Percentiles rank a stretch among this genome's conserved stretches.
phyloP scores from a whole-genome alignment of 495 filamentous ascomycete genomes.

The Bryoglossum gracile region DNA sequence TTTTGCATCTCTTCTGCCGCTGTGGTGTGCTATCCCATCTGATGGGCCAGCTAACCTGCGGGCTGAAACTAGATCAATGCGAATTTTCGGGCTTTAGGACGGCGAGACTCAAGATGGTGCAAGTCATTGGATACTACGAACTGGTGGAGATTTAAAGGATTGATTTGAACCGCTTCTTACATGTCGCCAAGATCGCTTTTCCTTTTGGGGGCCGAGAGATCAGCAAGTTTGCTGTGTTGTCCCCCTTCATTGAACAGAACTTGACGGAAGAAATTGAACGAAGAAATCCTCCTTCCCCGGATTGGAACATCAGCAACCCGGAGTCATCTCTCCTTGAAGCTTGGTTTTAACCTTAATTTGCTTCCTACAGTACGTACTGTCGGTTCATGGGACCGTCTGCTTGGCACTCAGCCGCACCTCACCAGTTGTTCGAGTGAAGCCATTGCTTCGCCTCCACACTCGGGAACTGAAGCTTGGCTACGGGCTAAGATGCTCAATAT shows the following conservation, averaged over 20 bases:
- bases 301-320: neutral
- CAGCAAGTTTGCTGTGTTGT: neutral
- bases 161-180: neutral
- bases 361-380: neutral
- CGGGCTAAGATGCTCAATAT: too few species aligned
- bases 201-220: neutral
- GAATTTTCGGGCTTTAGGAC: neutral
- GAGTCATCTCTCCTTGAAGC: neutral
- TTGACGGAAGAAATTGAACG: neutral
- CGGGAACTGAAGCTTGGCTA: too few species aligned
- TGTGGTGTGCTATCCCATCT: too few species aligned
- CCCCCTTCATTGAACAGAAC: neutral
- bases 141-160: neutral
- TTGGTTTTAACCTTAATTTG: neutral
- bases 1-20: too few species aligned
- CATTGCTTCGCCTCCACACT: neutral
- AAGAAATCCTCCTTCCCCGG: neutral
- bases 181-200: neutral
- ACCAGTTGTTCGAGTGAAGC: neutral
- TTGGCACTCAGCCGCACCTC: neutral
- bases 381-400: neutral
- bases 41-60: too few species aligned
- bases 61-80: slow-evolving; percentile 1
- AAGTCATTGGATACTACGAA: neutral
- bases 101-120: neutral